Conservation (phyloP, 495 filamentous ascomycete species). For the Pyrenula massariospora region DNA sequence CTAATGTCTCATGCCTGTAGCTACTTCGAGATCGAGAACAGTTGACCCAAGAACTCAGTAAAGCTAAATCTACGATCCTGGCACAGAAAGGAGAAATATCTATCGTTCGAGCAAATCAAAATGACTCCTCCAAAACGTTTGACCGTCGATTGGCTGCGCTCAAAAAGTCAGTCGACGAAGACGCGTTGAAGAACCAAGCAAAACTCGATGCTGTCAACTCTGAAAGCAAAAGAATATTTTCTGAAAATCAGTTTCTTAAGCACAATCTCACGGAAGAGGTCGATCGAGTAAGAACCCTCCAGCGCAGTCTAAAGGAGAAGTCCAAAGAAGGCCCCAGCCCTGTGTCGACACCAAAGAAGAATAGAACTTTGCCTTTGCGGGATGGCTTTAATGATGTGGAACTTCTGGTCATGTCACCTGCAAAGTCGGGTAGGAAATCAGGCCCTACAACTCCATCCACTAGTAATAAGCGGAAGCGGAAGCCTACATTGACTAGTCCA, state of each 20-base stretch:
- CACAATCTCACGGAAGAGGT: slow-evolving; percentile 52
- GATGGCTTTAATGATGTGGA: slow-evolving; percentile 71
- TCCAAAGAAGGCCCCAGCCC: slow-evolving; percentile 18
- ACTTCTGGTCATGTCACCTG: slow-evolving; percentile 45
- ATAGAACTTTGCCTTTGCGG: slow-evolving; percentile 38
- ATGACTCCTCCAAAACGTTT: slow-evolving; percentile 40
- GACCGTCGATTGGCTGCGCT: slow-evolving; percentile 39
- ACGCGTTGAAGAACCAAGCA: slow-evolving; percentile 38
- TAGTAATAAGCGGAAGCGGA: slow-evolving; percentile 52
- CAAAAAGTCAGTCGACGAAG: slow-evolving; percentile 42
- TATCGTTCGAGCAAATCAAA: slow-evolving; percentile 53
- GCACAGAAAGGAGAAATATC: slow-evolving; percentile 55
- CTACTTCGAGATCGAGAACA: slow-evolving; percentile 39
- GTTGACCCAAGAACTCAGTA: slow-evolving; percentile 32
- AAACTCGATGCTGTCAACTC: slow-evolving; percentile 43
- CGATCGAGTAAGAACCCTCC: slow-evolving; percentile 23
- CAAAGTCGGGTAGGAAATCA: slow-evolving; percentile 35
- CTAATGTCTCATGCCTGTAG: slow-evolving; percentile 15
- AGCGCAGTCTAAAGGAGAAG: slow-evolving; percentile 29
- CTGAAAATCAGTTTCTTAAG: slow-evolving; percentile 51
- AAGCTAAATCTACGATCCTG: slow-evolving; percentile 34
- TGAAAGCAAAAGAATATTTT: slow-evolving; percentile 48
- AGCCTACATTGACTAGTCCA: slow-evolving; percentile 40
- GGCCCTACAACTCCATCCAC: slow-evolving; percentile 47
- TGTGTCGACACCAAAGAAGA: slow-evolving; percentile 47